Percentiles rank a stretch among this genome's conserved stretches.
Evolutionary conservation across 2,329 filamentous ascomycete species (phyloP).

Genomic region (Fusarium luffae): DNA sequence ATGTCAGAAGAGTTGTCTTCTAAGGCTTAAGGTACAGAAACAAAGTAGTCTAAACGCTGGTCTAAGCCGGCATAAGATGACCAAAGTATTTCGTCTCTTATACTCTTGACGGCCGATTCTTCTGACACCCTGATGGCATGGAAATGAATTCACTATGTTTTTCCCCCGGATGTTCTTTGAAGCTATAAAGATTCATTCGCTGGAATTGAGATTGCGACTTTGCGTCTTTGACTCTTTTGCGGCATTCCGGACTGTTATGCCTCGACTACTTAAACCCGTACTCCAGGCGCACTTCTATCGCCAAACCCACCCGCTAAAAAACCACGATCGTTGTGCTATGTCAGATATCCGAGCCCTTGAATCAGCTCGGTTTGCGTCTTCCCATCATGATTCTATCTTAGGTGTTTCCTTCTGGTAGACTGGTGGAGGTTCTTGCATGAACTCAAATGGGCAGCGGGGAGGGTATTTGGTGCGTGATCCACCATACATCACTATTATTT

Average conservation of each 20-base stretch:
- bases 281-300: too few relatives aligned
- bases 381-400: slow-evolving; percentile 8
- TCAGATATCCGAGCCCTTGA: background rate
- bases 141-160: background rate
- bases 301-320: slow-evolving; percentile 11
- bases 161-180: background rate
- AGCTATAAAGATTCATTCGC: slow-evolving; percentile 5
- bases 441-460: slow-evolving; percentile 53
- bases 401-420: slow-evolving; percentile 47
- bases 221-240: background rate
- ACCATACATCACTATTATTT: slow-evolving; percentile 51
- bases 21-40: too few relatives aligned
- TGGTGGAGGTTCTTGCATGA: slow-evolving; percentile 53
- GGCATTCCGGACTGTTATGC: background rate
- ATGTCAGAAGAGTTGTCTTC: too few relatives aligned
- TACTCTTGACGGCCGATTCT: too few relatives aligned
- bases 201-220: slow-evolving; percentile 3
- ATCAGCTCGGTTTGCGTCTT: background rate
- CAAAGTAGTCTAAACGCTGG: too few relatives aligned
- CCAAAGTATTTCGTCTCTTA: too few relatives aligned
- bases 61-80: too few relatives aligned
- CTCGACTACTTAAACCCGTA: background rate
- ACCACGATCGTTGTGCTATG: background rate
- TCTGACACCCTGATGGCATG: background rate
- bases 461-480: slow-evolving; percentile 45